A percentile compares a stretch with the other conserved stretches of the same genome.
Evolutionary conservation across 768 basidiomycete species (phyloP).

Genomic region (Nevesoporus exiguus): DNA sequence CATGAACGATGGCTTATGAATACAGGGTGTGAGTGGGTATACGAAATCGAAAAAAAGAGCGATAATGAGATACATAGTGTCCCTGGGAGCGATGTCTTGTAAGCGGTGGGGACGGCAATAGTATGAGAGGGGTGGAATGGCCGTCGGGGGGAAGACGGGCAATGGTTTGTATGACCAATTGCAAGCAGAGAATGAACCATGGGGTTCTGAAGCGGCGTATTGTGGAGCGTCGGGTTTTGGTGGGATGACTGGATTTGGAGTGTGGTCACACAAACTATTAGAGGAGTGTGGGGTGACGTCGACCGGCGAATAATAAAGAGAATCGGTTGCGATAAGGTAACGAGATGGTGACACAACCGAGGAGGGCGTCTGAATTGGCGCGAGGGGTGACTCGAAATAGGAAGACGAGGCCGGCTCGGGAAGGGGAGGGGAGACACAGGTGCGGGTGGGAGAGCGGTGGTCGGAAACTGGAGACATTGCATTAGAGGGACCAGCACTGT

Average conservation of each 20-base stretch:
- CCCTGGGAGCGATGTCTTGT: slow-evolving; percentile 78
- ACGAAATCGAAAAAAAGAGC: slow-evolving; percentile 93
- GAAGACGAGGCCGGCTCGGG: slow-evolving; percentile 23
- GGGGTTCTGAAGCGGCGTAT: slow-evolving; percentile 47
- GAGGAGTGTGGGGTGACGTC: slow-evolving; percentile 32
- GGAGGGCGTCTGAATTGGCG: slow-evolving; percentile 33
- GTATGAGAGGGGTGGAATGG: slow-evolving; percentile 59
- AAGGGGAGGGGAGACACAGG: slow-evolving; percentile 44
- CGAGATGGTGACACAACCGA: slow-evolving; percentile 54
- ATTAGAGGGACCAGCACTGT: slow-evolving; percentile 37
- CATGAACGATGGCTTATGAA: slow-evolving; percentile 91
- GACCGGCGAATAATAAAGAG: slow-evolving; percentile 53
- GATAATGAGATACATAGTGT: slow-evolving; percentile 78
- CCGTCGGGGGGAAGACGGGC: slow-evolving; percentile 41
- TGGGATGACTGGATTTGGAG: slow-evolving; percentile 31
- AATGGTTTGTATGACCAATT: slow-evolving; percentile 65
- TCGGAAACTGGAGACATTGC: slow-evolving; percentile 46
- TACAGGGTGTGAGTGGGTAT: slow-evolving; percentile 84
- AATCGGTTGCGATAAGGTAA: slow-evolving; percentile 69
- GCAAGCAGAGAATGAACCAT: slow-evolving; percentile 62
- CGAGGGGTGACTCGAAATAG: slow-evolving; percentile 52
- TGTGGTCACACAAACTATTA: slow-evolving; percentile 38
- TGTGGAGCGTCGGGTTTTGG: slow-evolving; percentile 42
- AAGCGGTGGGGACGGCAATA: slow-evolving; percentile 74
- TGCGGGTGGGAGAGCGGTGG: slow-evolving; percentile 38